These are phyloP conservation scores for Cicer pinnatifidum DNA, from an alignment of 306 rosid genomes.

Conservation along the genomic window DNA sequence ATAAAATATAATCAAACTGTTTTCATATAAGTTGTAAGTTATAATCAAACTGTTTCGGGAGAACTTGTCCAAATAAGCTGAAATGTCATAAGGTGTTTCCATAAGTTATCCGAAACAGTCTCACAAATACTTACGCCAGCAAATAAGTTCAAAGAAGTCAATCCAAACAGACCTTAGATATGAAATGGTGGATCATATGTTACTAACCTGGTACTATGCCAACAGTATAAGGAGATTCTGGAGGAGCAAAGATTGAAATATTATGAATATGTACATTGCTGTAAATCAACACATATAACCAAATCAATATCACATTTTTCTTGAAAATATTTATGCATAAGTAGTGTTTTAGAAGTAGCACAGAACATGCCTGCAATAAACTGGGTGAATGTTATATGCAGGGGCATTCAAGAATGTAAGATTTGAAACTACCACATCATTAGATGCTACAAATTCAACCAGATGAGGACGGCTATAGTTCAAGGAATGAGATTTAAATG, in stretches of 20 bases:
- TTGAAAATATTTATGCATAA: neutral
- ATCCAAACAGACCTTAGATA: neutral
- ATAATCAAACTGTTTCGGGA: too few species aligned
- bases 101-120: too few species aligned
- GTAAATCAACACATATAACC: conserved; percentile 49
- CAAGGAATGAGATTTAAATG: conserved; percentile 66
- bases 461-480: conserved; percentile 93
- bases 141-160: too few species aligned
- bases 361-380: conserved; percentile 78
- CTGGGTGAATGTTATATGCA: conserved; percentile 89
- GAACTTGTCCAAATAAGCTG: too few species aligned
- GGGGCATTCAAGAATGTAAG: conserved; percentile 88
- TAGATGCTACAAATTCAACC: conserved; percentile 70
- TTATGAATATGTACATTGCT: conserved; percentile 83
- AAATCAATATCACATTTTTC: conserved; percentile 30
- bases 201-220: conserved; percentile 91
- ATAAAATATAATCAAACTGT: too few species aligned
- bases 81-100: too few species aligned
- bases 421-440: conserved; percentile 77
- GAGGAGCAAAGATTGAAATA: conserved; percentile 73
- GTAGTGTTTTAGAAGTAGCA: conserved; percentile 30
- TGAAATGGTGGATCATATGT: neutral
- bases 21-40: too few species aligned
- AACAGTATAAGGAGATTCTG: conserved; percentile 77
- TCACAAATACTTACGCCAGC: too few species aligned